phyloP scores from a whole-genome alignment of 148 eudicot genomes.

The Heliosperma pusillum region DNA sequence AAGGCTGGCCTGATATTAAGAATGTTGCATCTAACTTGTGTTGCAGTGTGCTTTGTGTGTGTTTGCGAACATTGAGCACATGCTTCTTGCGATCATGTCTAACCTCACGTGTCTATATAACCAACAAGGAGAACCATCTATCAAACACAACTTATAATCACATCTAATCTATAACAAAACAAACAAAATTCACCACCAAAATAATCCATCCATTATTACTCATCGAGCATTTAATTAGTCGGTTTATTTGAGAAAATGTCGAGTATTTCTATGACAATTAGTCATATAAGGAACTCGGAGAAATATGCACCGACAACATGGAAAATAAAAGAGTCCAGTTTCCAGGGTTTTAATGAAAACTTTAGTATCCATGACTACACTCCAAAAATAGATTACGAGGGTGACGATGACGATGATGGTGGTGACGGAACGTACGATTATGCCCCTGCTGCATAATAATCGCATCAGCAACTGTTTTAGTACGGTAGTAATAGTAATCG shows the following conservation, averaged over 20 bases:
- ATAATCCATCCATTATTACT: background rate
- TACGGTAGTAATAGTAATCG: no score
- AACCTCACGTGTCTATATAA: background rate
- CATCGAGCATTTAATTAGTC: background rate
- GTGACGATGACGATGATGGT: constrained; percentile 32
- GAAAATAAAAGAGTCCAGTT: background rate
- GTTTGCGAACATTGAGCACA: background rate
- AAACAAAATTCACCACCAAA: background rate
- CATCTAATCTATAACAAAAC: background rate
- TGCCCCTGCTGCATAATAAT: constrained; percentile 32
- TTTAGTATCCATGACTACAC: background rate
- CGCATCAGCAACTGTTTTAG: background rate
- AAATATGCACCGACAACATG: background rate
- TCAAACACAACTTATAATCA: background rate
- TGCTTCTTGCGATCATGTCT: background rate
- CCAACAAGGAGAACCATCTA: background rate
- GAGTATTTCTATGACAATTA: background rate
- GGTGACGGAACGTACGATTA: constrained; percentile 17
- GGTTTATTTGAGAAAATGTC: background rate
- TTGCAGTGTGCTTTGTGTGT: background rate
- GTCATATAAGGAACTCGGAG: background rate
- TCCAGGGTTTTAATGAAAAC: background rate
- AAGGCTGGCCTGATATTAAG: background rate
- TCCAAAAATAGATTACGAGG: constrained; percentile 9
- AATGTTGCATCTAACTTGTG: background rate